Evolutionary conservation across 371 early-diverging fungal species (phyloP), one percentile per base, ranked within the genome.

Genomic region (Dentiscutata heterogama): DNA sequence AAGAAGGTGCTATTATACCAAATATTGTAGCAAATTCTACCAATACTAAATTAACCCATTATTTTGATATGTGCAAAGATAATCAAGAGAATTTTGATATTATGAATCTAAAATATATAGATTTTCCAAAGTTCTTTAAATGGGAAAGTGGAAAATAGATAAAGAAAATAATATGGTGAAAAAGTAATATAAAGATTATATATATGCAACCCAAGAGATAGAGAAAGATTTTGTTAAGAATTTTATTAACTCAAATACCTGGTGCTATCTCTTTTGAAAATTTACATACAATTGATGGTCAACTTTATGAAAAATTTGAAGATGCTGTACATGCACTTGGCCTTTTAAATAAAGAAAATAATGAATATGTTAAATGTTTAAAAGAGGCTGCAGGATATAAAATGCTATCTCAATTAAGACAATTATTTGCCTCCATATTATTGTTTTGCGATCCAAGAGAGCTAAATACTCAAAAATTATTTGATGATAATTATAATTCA

Each of bases 331-430:
- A 20, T 25, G 51, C 39, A 14, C 72, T 80, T 54, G 53, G 72
- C 42, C 58, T 80, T 1, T 31, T 80, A 25, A 10, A 63, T 63
- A 54, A 80, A 42, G 72, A 80, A 46, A 65, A 80, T 60, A 27
- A 58, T 20, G 72, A 80, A 71, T 80, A 39, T 61, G 29, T 51
- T 16, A 54, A 71, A 29, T 54, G 72, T 31, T 20, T 80, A 13
- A 8, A 31, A 2, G 53, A 80, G n/a, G 80, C 71, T 71, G 50
- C 42, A 71, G 3, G 1, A 1, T 46, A n/a, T 22, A 1, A 46
- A 46, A 46, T 51, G 13, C 10, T 10, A 42, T 71, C 50, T 20
- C 18, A 71, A 71, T 25, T 71, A 25, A n/a, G n/a, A n/a, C n/a
- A n/a, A n/a, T n/a, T n/a, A n/a, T n/a, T n/a, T n/a, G n/a, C n/a